Conservation (phyloP, 345 rosid genomes). For the Lepidium aucheri region DNA sequence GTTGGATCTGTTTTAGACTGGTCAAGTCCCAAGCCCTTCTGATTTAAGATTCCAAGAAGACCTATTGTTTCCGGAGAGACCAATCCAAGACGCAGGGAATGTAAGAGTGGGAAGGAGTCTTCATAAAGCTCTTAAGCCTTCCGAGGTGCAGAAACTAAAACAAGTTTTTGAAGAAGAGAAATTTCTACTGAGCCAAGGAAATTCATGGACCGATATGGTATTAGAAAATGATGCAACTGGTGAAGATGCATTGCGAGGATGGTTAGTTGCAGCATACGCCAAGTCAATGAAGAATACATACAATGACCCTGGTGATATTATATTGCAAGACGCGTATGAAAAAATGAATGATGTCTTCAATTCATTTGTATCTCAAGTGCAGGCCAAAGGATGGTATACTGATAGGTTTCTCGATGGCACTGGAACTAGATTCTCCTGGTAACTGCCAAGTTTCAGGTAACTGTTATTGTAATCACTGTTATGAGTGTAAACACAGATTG, state of each 20-base stretch:
- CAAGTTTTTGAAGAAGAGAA: slow-evolving; percentile 64
- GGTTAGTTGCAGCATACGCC: slow-evolving; percentile 84
- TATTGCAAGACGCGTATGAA: slow-evolving; percentile 53
- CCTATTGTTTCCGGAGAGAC: slow-evolving; percentile 71
- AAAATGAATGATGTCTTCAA: slow-evolving; percentile 52
- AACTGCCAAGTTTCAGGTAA: slow-evolving; percentile 10
- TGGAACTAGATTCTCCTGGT: slow-evolving; percentile 66
- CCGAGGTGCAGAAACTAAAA: slow-evolving; percentile 47
- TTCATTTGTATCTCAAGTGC: slow-evolving; percentile 53
- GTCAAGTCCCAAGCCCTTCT: slow-evolving; percentile 73
- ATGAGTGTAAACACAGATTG: background rate
- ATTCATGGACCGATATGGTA: slow-evolving; percentile 59
- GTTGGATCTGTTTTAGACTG: slow-evolving; percentile 39
- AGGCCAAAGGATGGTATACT: slow-evolving; percentile 84
- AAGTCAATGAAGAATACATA: slow-evolving; percentile 35
- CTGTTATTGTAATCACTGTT: background rate
- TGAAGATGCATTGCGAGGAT: slow-evolving; percentile 91
- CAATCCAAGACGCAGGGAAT: slow-evolving; percentile 71
- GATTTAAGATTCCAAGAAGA: slow-evolving; percentile 75
- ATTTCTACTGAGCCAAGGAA: slow-evolving; percentile 49
- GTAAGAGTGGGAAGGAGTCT: slow-evolving; percentile 74
- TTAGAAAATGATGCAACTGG: slow-evolving; percentile 72
- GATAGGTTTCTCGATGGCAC: slow-evolving; percentile 83
- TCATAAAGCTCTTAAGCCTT: slow-evolving; percentile 62
- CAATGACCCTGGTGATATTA: slow-evolving; percentile 17